phyloP scores from a whole-genome alignment of 1,139 yeast genomes.

The Candida sanyaensis region DNA sequence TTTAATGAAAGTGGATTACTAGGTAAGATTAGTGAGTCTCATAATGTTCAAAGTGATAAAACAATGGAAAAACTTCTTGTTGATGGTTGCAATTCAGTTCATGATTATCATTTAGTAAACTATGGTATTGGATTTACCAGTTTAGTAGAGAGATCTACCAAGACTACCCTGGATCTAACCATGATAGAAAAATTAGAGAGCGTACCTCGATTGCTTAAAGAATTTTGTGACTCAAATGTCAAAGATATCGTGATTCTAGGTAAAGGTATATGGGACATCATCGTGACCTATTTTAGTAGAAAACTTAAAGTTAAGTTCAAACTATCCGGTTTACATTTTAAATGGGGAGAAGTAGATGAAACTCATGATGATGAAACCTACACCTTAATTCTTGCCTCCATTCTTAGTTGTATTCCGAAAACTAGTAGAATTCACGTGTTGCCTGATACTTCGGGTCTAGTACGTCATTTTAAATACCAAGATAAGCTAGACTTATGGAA shows the following conservation, averaged over 20 bases:
- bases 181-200: conserved; percentile 54
- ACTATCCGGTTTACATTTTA: conserved; percentile 26
- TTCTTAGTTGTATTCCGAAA: conserved; percentile 14
- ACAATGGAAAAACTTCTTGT: conserved; percentile 4
- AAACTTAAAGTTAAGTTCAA: conserved; percentile 16
- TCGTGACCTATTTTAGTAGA: conserved; percentile 35
- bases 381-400: conserved; percentile 17
- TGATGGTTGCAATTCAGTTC: conserved; percentile 45
- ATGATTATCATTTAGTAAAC: conserved; percentile 48
- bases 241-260: conserved; percentile 62
- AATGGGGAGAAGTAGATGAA: conserved; percentile 54
- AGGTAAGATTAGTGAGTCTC: conserved; percentile 16
- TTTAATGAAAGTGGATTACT: conserved; percentile 56
- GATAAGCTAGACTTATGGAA: neutral
- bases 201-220: conserved; percentile 53
- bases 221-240: conserved; percentile 41
- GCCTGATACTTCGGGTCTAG: conserved; percentile 78
- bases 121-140: conserved; percentile 72
- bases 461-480: conserved; percentile 17
- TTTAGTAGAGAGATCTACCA: conserved; percentile 65
- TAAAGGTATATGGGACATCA: conserved; percentile 75
- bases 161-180: conserved; percentile 56
- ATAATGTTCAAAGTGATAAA: neutral
- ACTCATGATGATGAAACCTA: conserved; percentile 15
- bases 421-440: conserved; percentile 49